Conservation (phyloP, 2,329 filamentous ascomycete species). For the Plenodomus biglobosus region DNA sequence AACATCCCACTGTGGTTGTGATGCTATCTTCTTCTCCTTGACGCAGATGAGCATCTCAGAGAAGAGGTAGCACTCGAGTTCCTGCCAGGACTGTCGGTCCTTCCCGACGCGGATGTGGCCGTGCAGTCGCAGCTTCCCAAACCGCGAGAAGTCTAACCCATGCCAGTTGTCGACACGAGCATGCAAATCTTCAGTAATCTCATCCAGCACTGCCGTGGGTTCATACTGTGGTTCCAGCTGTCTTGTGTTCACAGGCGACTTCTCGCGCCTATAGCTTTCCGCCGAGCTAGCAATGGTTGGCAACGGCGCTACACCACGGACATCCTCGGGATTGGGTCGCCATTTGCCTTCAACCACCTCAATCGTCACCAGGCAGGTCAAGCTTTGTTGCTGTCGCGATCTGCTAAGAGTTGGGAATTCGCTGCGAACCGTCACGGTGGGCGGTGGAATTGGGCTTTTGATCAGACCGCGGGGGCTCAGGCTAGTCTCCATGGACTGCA, state of each 20-base stretch:
- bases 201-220: constrained; percentile 72
- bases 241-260: constrained; percentile 60
- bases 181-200: constrained; percentile 82
- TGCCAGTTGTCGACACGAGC: constrained; percentile 98
- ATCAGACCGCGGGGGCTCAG: constrained; percentile 68
- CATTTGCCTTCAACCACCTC: constrained; percentile 93
- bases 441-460: constrained; percentile 86
- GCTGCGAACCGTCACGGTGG: constrained; percentile 90
- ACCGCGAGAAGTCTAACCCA: constrained; percentile 87
- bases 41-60: constrained; percentile 99
- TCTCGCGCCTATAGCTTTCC: constrained; percentile 51
- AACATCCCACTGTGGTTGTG: constrained; percentile 67
- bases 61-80: constrained; percentile 94
- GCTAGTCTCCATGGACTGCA: constrained; percentile 92
- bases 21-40: constrained; percentile 82
- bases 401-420: constrained; percentile 94
- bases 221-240: constrained; percentile 63
- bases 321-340: constrained; percentile 80
- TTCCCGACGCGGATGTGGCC: constrained; percentile 92
- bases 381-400: constrained; percentile 88
- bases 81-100: constrained; percentile 95
- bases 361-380: constrained; percentile 91
- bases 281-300: constrained; percentile 53
- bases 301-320: constrained; percentile 57
- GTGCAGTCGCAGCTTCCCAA: constrained; percentile 87